Percentiles rank a stretch among this genome's conserved stretches.
phyloP scores from a whole-genome alignment of 352 stramenopile genomes.

The Albugo candida region DNA sequence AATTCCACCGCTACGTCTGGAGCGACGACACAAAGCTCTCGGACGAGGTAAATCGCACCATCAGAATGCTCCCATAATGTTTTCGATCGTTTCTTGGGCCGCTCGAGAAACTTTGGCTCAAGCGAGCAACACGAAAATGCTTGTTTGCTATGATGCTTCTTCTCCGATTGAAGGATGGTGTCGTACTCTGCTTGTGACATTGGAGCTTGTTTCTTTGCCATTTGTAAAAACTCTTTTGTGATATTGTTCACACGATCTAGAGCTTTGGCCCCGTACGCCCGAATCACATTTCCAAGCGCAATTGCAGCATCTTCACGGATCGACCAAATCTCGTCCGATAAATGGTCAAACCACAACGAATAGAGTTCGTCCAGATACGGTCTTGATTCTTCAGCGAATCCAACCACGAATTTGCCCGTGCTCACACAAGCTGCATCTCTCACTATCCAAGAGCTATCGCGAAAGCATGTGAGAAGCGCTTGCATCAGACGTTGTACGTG shows the following conservation, averaged over 20 bases:
- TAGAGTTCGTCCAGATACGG: slow-evolving; percentile 77
- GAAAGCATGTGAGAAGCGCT: slow-evolving; percentile 88
- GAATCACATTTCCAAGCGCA: slow-evolving; percentile 84
- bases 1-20: slow-evolving; percentile 27
- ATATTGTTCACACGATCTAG: slow-evolving; percentile 57
- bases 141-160: slow-evolving; percentile 84
- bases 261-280: slow-evolving; percentile 77
- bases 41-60: slow-evolving; percentile 89
- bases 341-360: slow-evolving; percentile 84
- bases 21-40: slow-evolving; percentile 70
- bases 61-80: slow-evolving; percentile 85
- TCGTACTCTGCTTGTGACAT: slow-evolving; percentile 88
- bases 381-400: slow-evolving; percentile 76
- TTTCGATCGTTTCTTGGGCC: slow-evolving; percentile 66
- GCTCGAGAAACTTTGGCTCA: slow-evolving; percentile 80
- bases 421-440: slow-evolving; percentile 88
- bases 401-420: slow-evolving; percentile 54
- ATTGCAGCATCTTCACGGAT: slow-evolving; percentile 90
- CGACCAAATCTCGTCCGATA: slow-evolving; percentile 96
- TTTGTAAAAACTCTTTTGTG: slow-evolving; percentile 39
- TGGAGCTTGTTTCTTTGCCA: slow-evolving; percentile 79
- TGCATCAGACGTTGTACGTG: slow-evolving; percentile 55
- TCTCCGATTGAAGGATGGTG: slow-evolving; percentile 77
- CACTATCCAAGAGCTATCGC: slow-evolving; percentile 92
- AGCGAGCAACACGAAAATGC: slow-evolving; percentile 90